Evolutionary conservation across 192 early-diverging fungal genomes (phyloP), one percentile per base, ranked within the genome.

Genomic region (Glomus cerebriforme): DNA sequence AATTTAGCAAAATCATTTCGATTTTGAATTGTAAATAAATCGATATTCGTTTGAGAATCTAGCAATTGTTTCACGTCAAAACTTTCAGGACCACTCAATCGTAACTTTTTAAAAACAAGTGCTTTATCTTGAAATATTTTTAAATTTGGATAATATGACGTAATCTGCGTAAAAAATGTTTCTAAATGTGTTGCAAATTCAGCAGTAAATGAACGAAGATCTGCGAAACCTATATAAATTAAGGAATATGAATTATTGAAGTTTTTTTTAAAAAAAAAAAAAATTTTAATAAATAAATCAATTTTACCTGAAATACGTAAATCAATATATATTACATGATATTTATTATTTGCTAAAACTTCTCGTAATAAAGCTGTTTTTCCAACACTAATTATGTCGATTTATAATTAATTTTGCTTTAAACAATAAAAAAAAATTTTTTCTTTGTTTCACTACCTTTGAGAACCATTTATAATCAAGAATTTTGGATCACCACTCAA

Each of bases 291-390:
- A 12, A 15, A 31, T n/a, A n/a, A n/a, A n/a, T n/a, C n/a, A 3
- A 0, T n/a, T 2, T 15, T 67, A 69, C 67, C 67, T 69, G 67
- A 12, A 9, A 69, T 5, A 1, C 67, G 67, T n/a, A 37, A 24
- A 69, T 69, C 67, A n/a, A 69, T 31, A 9, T 69, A 32, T 13
- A 37, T 69, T 19, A 69, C 67, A 69, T 69, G 27, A 69, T 69
- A 69, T 69, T 3, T 2, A 26, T 43, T 27, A 7, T 10, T 27
- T 35, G 67, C 4, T 19, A 69, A 19, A 6, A 69, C 22, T 24
- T 69, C 67, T 9, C 67, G 67, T 7, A 69, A 7, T n/a, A 69
- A 24, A n/a, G 67, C 32, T 0, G 67, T 69, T 35, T 69, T 69
- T 35, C 67, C 67, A 17, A 69, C 67, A 35, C 67, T 69, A 27